Percentiles rank a stretch among this genome's conserved stretches.
Conservation (phyloP, 139 green algal species). For the Haematococcus sp. region DNA sequence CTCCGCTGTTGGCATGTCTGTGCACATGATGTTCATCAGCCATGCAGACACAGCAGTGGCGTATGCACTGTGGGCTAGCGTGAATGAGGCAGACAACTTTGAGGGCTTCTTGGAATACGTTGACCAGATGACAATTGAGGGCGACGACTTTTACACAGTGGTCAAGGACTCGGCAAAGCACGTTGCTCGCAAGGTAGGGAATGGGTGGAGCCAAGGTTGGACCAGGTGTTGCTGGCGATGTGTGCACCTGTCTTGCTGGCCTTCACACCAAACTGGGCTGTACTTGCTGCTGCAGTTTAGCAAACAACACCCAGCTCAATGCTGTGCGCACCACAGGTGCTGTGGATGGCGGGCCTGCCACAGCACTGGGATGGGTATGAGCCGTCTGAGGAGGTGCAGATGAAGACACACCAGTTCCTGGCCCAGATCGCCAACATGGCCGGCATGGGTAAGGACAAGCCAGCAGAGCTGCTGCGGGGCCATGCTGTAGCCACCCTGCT, state of each 20-base stretch:
- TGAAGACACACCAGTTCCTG: slow-evolving; percentile 2
- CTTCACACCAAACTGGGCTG: no score
- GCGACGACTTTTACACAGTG: slow-evolving; percentile 28
- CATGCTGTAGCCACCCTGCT: slow-evolving; percentile 37
- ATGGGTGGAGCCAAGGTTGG: no score
- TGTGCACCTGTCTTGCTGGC: background rate
- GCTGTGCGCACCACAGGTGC: slow-evolving; percentile 6
- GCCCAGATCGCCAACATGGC: slow-evolving; percentile 16
- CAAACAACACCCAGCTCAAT: no score
- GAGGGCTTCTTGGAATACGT: slow-evolving; percentile 36
- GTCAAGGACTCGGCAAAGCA: slow-evolving; percentile 17
- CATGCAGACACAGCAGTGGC: slow-evolving; percentile 32
- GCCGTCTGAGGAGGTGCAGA: background rate
- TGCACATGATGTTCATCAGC: slow-evolving; percentile 11
- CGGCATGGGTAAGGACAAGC: background rate
- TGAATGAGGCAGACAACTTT: background rate
- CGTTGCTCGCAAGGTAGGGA: slow-evolving; percentile 17
- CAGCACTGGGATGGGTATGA: slow-evolving; percentile 4
- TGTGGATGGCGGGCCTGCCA: slow-evolving; percentile 27
- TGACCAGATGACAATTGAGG: slow-evolving; percentile 18
- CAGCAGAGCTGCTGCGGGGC: slow-evolving; percentile 28
- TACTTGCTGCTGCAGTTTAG: no score
- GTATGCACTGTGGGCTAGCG: slow-evolving; percentile 29
- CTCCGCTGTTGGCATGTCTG: slow-evolving; percentile 5
- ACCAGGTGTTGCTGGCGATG: no score